Evolutionary conservation across 345 rosid species (phyloP).

Genomic region (Syzygium oleosum): DNA sequence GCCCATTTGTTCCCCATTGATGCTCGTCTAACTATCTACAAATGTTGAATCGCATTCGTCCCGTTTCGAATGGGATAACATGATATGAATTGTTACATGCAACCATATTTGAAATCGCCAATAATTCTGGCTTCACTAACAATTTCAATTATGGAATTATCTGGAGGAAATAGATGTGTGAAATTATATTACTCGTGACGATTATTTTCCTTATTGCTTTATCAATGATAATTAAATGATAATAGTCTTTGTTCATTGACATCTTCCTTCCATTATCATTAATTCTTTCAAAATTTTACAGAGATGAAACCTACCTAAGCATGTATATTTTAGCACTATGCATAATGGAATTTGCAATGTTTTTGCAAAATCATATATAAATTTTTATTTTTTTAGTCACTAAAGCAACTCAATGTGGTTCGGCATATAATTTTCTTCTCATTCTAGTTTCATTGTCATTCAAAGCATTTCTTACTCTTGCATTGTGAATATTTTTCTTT

Average conservation of each 20-base stretch:
- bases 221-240: neutral
- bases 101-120: neutral
- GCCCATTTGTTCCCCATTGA: neutral
- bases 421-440: neutral
- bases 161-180: neutral
- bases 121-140: neutral
- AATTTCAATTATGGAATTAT: neutral
- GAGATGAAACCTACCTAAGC: neutral
- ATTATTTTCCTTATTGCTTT: neutral
- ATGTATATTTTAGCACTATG: neutral
- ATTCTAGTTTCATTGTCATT: neutral
- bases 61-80: neutral
- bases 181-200: neutral
- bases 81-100: neutral
- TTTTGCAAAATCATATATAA: neutral
- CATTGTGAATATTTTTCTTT: neutral
- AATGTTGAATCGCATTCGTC: neutral
- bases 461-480: neutral
- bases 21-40: neutral
- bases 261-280: neutral
- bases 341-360: neutral
- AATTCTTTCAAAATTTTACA: neutral
- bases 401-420: neutral
- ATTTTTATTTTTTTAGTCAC: neutral
- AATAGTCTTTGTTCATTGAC: neutral